phyloP scores from a whole-genome alignment of 495 filamentous ascomycete species.

The Penicillium turbatum region DNA sequence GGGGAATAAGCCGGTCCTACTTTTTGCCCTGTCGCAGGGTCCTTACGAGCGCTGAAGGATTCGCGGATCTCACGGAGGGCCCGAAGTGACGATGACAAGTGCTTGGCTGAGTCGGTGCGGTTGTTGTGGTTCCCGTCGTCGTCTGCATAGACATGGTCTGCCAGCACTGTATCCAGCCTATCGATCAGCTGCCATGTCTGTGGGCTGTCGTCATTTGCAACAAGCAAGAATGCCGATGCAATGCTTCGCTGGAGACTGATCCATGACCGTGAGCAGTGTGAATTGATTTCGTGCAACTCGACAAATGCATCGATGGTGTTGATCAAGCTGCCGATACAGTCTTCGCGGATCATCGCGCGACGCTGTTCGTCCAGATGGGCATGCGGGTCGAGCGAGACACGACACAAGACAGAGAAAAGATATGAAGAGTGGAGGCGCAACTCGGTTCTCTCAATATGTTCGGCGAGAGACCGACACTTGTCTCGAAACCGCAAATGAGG shows the following conservation, averaged over 20 bases:
- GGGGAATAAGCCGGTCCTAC: slow-evolving; percentile 15
- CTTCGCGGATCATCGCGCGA: slow-evolving; percentile 38
- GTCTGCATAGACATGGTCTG: slow-evolving; percentile 41
- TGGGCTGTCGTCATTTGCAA: slow-evolving; percentile 38
- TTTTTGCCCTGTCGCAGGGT: background rate
- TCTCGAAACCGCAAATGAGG: slow-evolving; percentile 50
- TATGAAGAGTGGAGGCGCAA: slow-evolving; percentile 56
- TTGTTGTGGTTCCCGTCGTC: slow-evolving; percentile 26
- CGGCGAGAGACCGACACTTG: slow-evolving; percentile 42
- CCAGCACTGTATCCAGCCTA: slow-evolving; percentile 37
- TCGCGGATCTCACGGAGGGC: slow-evolving; percentile 39
- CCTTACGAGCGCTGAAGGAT: slow-evolving; percentile 27
- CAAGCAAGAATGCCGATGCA: slow-evolving; percentile 44
- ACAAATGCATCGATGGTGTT: slow-evolving; percentile 44
- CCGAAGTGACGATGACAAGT: slow-evolving; percentile 38
- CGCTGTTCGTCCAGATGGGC: slow-evolving; percentile 30
- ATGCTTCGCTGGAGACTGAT: slow-evolving; percentile 46
- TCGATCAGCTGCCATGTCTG: slow-evolving; percentile 39
- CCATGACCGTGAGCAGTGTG: slow-evolving; percentile 44
- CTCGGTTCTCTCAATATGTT: slow-evolving; percentile 54
- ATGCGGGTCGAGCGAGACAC: slow-evolving; percentile 50
- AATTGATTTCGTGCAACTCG: slow-evolving; percentile 41
- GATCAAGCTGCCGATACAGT: slow-evolving; percentile 40
- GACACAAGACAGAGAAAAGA: slow-evolving; percentile 54
- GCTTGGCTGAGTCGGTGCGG: slow-evolving; percentile 39